A percentile compares a stretch with the other conserved stretches of the same genome.
Conservation (phyloP, 2,329 filamentous ascomycete genomes). For the Davidsoniella eucalypti region DNA sequence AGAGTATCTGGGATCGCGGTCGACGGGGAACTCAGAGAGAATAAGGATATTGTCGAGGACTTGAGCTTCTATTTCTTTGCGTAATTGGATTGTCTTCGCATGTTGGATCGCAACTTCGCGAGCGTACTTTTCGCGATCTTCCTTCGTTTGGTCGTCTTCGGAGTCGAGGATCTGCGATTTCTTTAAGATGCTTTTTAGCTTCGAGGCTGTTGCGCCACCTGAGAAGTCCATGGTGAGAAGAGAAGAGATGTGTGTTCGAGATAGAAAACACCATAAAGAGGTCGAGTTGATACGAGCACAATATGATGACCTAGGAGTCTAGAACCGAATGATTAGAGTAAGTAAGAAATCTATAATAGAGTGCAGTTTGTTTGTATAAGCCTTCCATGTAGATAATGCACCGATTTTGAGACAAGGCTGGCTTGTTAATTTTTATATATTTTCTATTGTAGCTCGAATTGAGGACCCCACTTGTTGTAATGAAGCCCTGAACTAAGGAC, state of each 20-base stretch:
- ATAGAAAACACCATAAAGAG: too few species aligned
- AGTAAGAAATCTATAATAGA: too few species aligned
- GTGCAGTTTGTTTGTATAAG: too few species aligned
- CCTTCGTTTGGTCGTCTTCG: conserved; percentile 2
- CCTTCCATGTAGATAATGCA: too few species aligned
- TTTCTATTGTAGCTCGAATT: too few species aligned
- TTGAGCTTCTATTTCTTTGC: conserved; percentile 58
- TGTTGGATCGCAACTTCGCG: conserved; percentile 61
- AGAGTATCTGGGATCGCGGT: conserved; percentile 19
- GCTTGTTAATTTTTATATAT: too few species aligned
- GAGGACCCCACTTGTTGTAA: too few species aligned
- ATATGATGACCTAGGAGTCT: too few species aligned
- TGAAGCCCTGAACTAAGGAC: too few species aligned
- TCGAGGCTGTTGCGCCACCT: conserved; percentile 6
- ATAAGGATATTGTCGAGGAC: conserved; percentile 58
- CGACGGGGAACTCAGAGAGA: conserved; percentile 44
- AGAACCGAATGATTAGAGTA: too few species aligned
- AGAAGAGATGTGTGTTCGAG: background rate
- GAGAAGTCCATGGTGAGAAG: conserved; percentile 4
- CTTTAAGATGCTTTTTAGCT: conserved; percentile 44
- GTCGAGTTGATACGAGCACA: too few species aligned
- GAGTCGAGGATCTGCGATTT: conserved; percentile 24
- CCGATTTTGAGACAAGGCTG: too few species aligned
- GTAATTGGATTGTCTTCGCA: conserved; percentile 65
- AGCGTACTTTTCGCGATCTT: conserved; percentile 20